Percentiles rank a stretch among this genome's conserved stretches.
phyloP scores from a whole-genome alignment of 495 filamentous ascomycete genomes.

The Lindgomyces ingoldianus region DNA sequence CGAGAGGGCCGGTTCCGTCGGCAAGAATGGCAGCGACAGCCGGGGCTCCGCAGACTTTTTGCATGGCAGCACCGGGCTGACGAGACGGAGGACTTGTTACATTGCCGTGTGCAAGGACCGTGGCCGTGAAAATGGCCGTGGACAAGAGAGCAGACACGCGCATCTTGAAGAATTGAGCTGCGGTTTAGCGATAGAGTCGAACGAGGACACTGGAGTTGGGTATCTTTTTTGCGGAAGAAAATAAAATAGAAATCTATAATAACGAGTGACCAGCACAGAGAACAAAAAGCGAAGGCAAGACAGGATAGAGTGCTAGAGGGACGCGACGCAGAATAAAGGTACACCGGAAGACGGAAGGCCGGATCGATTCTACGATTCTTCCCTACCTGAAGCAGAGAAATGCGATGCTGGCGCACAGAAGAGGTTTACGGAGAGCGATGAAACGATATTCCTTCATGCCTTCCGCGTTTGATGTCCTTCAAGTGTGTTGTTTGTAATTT shows the following conservation, averaged over 20 bases:
- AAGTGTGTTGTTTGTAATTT: background rate
- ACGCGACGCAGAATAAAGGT: background rate
- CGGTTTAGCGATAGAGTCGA: too few species aligned
- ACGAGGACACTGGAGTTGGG: too few species aligned
- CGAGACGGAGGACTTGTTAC: conserved; percentile 26
- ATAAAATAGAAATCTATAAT: background rate
- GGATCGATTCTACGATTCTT: background rate
- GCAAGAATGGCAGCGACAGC: conserved; percentile 24
- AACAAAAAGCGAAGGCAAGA: conserved; percentile 8
- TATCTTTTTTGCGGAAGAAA: background rate
- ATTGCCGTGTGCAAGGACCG: conserved; percentile 28
- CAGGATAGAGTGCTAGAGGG: background rate
- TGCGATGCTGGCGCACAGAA: too few species aligned
- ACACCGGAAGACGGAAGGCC: background rate
- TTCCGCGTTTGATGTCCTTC: background rate
- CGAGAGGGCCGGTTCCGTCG: conserved; percentile 23
- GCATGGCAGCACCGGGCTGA: conserved; percentile 19
- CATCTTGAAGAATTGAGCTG: conserved; percentile 12
- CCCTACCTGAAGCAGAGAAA: background rate
- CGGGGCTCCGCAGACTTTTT: conserved; percentile 13
- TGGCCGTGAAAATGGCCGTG: conserved; percentile 5
- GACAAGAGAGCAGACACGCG: conserved; percentile 8
- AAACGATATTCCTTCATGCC: background rate
- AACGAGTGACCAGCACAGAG: conserved; percentile 35
- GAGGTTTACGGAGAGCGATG: background rate